Conservation (phyloP, 371 early-diverging fungal genomes). For the Dichotomocladium elegans region DNA sequence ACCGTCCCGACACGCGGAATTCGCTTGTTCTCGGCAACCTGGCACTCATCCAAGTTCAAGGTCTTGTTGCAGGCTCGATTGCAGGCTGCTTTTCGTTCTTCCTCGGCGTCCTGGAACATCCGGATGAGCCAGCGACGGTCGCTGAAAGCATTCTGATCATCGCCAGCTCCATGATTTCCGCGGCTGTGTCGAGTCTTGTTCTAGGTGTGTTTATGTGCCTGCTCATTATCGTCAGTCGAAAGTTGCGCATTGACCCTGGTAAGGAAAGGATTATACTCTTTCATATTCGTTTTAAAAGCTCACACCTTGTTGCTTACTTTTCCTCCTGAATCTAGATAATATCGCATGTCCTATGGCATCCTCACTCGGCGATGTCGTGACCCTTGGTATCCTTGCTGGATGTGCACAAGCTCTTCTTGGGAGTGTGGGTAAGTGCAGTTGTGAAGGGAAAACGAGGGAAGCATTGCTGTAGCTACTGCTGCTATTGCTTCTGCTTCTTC, state of each 20-base stretch:
- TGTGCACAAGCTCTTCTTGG: conserved; percentile 45
- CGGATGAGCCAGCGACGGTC: conserved; percentile 38
- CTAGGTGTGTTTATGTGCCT: conserved; percentile 73
- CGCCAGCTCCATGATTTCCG: conserved; percentile 69
- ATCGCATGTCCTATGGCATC: conserved; percentile 74
- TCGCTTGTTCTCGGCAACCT: conserved; percentile 64
- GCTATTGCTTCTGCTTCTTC: not conserved
- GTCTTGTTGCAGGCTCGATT: conserved; percentile 62
- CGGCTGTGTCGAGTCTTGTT: conserved; percentile 68
- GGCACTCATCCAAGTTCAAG: conserved; percentile 71
- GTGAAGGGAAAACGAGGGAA: not conserved
- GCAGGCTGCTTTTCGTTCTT: conserved; percentile 67
- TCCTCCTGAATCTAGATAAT: conserved; percentile 41
- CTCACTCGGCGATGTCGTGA: conserved; percentile 71
- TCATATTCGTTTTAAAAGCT: too few relatives aligned
- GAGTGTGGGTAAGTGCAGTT: conserved; percentile 38
- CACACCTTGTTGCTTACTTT: too few relatives aligned
- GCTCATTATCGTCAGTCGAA: conserved; percentile 66
- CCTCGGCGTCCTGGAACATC: conserved; percentile 57
- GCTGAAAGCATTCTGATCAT: conserved; percentile 64
- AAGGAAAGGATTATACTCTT: conserved; percentile 15
- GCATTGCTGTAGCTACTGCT: not conserved
- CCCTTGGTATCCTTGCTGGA: conserved; percentile 60
- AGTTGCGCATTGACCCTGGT: conserved; percentile 75
- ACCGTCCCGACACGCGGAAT: conserved; percentile 43